Base-by-base conservation (phyloP, 2,329 filamentous ascomycete species). In the Clonostachys sp. region DNA sequence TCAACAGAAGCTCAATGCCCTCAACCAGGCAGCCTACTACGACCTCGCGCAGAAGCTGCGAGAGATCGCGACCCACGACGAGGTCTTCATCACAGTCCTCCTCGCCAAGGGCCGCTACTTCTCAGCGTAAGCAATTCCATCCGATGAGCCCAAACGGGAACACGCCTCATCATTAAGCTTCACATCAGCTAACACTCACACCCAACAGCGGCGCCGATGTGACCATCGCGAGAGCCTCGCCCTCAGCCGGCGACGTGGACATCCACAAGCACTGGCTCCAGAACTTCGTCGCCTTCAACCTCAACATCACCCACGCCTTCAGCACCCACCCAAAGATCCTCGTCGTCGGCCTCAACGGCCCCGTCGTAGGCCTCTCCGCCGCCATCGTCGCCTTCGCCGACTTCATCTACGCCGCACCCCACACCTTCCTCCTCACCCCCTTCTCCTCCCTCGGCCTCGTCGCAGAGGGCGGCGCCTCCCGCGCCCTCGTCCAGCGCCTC, bases 271-370 rank as follows among this genome's bases (percentile, higher is more conserved):
- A 81, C 55, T 84, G 83, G 71, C 79, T 95, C 35, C 75, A 78
- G 45, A 73, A 64, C 61, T 95, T 97, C 68, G 86, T 89, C 12
- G 75, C 86, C 55, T 86, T 87, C 75, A 97, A 97, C 75, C 80
- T 96, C 48, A 88, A 95, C 76, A 80, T 89, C 58, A 94, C 91
- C 3, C 86, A 89, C 58, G 86, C 90, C 57, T 96, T 97, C 73
- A 91, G 94, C 74, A 85, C 84, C 13, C 94, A 97, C 70, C 89
- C 91, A 57, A 96, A 97, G 72, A 87, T 97, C 68, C 87, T 97
- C 20, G 80, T 97, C 50, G 85, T 86, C 1, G 94, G 89, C 0
- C 84, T 97, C 55, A 97, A 97, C 70, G 94, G 92, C 4, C 94
- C 94, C 6, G 91, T 84, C 12, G 78, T 99, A 46, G 94, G 94